Percentiles rank a stretch among this genome's conserved stretches.
Evolutionary conservation across 208 protist species (phyloP).

Genomic region (Leishmania arabica): DNA sequence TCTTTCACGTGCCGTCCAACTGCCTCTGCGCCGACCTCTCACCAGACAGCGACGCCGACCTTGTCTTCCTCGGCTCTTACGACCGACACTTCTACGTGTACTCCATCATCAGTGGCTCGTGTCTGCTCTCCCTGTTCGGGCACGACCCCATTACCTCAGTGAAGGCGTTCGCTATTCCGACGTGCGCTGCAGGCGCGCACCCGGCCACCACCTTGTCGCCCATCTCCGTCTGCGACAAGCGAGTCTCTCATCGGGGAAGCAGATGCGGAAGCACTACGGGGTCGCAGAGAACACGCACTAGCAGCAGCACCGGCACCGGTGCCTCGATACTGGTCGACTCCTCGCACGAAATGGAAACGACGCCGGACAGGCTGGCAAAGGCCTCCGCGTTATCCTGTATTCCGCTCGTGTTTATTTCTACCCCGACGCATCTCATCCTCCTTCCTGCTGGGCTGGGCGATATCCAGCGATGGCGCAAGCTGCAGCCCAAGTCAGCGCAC

Average conservation of each 20-base stretch:
- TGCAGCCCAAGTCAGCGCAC: constrained; percentile 30
- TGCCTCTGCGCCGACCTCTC: constrained; percentile 73
- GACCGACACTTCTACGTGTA: constrained; percentile 87
- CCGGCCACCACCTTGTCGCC: constrained; percentile 12
- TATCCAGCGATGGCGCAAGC: constrained; percentile 30
- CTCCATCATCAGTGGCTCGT: constrained; percentile 46
- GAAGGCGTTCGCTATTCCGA: constrained; percentile 59
- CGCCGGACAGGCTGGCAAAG: background rate
- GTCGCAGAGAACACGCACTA: background rate
- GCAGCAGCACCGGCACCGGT: background rate
- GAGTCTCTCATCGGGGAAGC: background rate
- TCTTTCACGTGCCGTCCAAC: constrained; percentile 84
- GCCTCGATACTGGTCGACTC: background rate
- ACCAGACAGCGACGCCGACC: constrained; percentile 31
- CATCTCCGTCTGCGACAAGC: constrained; percentile 12
- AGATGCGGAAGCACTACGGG: background rate
- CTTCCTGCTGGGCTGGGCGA: constrained; percentile 19
- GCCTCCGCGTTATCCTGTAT: background rate
- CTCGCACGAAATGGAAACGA: background rate
- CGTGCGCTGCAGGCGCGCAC: background rate
- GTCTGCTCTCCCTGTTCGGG: constrained; percentile 73
- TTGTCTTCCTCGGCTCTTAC: constrained; percentile 78
- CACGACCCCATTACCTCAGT: constrained; percentile 78
- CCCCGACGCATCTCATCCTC: constrained; percentile 29
- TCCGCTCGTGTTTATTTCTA: constrained; percentile 27